Evolutionary conservation across 202 grass and related monocot species (phyloP).

Genomic region (Schoenoplectus triqueter): DNA sequence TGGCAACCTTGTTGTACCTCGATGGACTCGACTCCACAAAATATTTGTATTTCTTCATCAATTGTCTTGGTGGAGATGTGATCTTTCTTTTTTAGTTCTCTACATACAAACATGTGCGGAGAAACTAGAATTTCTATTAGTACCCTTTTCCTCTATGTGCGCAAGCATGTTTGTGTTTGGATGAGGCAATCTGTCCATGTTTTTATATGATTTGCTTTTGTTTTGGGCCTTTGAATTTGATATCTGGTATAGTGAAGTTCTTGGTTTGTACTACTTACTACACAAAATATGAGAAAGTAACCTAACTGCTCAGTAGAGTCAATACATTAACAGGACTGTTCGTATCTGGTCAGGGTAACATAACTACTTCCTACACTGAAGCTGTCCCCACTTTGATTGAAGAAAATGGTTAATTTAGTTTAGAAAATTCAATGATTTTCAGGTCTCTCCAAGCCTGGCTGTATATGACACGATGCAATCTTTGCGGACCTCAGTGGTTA

Average conservation of each 20-base stretch:
- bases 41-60: conserved; percentile 89
- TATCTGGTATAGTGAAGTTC: neutral
- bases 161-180: conserved; percentile 19
- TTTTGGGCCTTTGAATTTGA: conserved; percentile 13
- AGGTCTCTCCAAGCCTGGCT: conserved; percentile 90
- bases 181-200: conserved; percentile 13
- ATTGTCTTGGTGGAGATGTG: conserved; percentile 95
- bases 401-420: neutral
- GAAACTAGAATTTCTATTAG: neutral
- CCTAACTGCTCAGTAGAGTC: neutral
- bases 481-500: conserved; percentile 73
- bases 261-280: conserved; percentile 17
- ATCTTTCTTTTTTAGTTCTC: conserved; percentile 38
- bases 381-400: neutral
- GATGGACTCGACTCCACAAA: conserved; percentile 76
- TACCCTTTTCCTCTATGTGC: conserved; percentile 25
- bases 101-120: neutral
- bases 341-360: neutral
- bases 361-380: neutral
- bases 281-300: neutral
- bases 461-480: conserved; percentile 94
- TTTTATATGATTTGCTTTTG: neutral
- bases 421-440: conserved; percentile 34
- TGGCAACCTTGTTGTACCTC: conserved; percentile 87
- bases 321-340: neutral